Conservation (phyloP, 192 early-diverging fungal genomes). For the Mortierella alpina region DNA sequence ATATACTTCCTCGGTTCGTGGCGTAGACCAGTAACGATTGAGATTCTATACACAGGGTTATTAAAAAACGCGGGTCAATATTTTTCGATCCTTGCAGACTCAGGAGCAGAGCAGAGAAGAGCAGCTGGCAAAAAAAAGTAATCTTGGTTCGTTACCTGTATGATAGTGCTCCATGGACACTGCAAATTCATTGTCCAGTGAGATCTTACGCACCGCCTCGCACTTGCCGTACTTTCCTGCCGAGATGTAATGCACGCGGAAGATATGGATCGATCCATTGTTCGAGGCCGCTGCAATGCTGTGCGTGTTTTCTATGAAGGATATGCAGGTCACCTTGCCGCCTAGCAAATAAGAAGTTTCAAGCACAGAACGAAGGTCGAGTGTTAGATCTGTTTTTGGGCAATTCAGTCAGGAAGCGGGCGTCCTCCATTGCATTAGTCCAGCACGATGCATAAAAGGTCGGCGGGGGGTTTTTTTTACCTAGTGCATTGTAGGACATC, state of each 20-base stretch:
- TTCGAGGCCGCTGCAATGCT: conserved; percentile 83
- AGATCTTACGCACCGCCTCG: conserved; percentile 63
- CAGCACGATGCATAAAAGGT: no score
- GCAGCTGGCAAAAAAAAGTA: no score
- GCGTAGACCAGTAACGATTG: conserved; percentile 78
- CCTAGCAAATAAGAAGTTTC: conserved; percentile 57
- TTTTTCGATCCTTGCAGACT: not conserved
- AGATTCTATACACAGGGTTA: conserved; percentile 48
- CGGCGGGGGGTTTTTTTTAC: conserved; percentile 47
- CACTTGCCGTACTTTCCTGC: conserved; percentile 75
- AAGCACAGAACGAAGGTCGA: no score
- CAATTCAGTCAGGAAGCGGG: no score
- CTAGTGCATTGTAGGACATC: conserved; percentile 74
- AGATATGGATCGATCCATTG: conserved; percentile 85
- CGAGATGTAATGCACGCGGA: conserved; percentile 63
- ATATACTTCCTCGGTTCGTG: conserved; percentile 76
- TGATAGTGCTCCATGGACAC: conserved; percentile 75
- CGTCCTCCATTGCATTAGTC: no score
- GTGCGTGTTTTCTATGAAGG: conserved; percentile 83
- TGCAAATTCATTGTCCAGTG: conserved; percentile 70
- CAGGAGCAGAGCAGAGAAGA: no score
- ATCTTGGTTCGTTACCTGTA: conserved; percentile 58
- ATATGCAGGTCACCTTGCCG: conserved; percentile 79
- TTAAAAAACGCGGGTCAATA: not conserved
- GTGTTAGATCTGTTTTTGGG: not conserved